These are phyloP conservation scores for Boechera retrofracta DNA, from an alignment of 345 rosid species.

Conservation along the genomic window DNA sequence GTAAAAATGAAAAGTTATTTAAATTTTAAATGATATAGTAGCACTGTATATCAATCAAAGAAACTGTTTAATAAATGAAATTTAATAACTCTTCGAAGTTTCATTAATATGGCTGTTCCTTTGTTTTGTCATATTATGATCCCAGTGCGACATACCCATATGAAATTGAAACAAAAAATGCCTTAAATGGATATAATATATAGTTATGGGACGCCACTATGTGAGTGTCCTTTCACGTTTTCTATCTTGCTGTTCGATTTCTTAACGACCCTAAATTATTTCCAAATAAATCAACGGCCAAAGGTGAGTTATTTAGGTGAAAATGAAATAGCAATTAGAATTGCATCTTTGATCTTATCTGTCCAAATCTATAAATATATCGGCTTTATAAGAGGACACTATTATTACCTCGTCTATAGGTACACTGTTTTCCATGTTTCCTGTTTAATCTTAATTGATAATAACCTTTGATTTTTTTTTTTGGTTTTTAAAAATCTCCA, in stretches of 20 bases:
- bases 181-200: constrained; percentile 20
- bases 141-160: constrained; percentile 27
- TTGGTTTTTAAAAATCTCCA: no score
- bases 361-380: neutral
- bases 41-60: neutral
- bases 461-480: neutral
- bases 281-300: constrained; percentile 26
- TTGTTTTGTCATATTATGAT: constrained; percentile 29
- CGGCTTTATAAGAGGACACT: neutral
- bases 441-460: neutral
- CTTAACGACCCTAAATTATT: neutral
- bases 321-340: neutral
- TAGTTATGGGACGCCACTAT: constrained; percentile 41
- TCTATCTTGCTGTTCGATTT: constrained; percentile 9
- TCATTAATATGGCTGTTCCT: constrained; percentile 12
- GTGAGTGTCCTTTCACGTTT: constrained; percentile 36
- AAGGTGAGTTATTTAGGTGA: neutral
- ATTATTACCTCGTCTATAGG: neutral
- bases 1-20: neutral
- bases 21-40: neutral
- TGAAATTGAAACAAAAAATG: constrained; percentile 18
- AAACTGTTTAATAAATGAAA: neutral
- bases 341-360: neutral
- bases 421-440: neutral
- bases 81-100: neutral